A percentile compares a stretch with the other conserved stretches of the same genome.
phyloP scores from a whole-genome alignment of 164 flowering plant genomes.

The Kingdonia uniflora region DNA sequence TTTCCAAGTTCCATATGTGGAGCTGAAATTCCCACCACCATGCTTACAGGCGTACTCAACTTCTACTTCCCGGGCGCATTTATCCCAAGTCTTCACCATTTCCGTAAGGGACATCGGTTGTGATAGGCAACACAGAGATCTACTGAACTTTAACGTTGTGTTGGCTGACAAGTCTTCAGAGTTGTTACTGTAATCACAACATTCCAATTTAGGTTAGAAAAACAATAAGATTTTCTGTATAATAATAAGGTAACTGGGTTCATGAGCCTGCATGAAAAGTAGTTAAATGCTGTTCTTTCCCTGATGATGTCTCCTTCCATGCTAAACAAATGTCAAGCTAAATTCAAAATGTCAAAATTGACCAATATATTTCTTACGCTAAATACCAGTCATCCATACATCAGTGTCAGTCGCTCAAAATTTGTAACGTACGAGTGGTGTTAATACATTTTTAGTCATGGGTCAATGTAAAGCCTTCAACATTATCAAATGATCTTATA shows the following conservation, averaged over 20 bases:
- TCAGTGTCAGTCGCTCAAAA: no score
- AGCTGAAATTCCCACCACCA: conserved; percentile 87
- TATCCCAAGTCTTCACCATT: conserved; percentile 81
- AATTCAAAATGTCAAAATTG: no score
- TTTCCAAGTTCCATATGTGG: conserved; percentile 80
- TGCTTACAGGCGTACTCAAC: conserved; percentile 57
- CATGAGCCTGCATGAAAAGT: neutral
- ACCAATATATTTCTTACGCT: no score
- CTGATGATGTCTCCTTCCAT: no score
- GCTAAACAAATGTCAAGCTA: no score
- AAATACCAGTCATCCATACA: no score
- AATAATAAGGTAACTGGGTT: neutral
- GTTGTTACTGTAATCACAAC: conserved; percentile 38
- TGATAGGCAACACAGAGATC: conserved; percentile 51
- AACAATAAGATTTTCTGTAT: neutral
- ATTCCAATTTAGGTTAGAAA: neutral
- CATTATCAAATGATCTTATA: no score
- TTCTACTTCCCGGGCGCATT: conserved; percentile 60
- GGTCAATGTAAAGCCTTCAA: no score
- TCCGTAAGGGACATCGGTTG: conserved; percentile 68
- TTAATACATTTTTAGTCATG: no score
- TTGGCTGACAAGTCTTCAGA: conserved; percentile 61
- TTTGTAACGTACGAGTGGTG: no score
- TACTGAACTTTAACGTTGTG: conserved; percentile 51
- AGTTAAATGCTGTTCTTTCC: no score